Evolutionary conservation across 2,329 filamentous ascomycete species (phyloP), one percentile per base, ranked within the genome.

Genomic region (Tolypocladium capitatum): DNA sequence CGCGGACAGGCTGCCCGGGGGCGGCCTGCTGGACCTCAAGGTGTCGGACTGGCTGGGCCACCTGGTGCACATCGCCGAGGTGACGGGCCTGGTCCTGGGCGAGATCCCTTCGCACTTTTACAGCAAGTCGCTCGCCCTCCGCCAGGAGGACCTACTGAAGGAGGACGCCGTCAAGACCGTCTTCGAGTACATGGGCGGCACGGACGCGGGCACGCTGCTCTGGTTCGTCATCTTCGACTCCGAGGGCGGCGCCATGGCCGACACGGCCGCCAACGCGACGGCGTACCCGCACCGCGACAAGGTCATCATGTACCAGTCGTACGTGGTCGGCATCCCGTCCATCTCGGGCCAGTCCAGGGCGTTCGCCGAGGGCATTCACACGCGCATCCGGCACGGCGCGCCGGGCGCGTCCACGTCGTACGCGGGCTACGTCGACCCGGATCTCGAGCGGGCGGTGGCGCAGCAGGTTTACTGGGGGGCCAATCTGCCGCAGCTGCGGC

Each of bases 181-280:
- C 3, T 78, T 83, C 56, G 49, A 66, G 2, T 81, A 76, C 57
- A 61, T 82, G 36, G 72, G 77, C 48, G 54, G 56, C 0, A 59
- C 68, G 1, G 58, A 72, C 46, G 72, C 71, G 49, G 76, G 72
- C 2, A 78, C 75, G 0, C 59, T 73, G 2, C 52, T 78, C 2
- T 82, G 80, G 77, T 75, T 76, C 56, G 63, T 81, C 48, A 79
- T 82, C 40, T 83, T 82, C 55, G 76, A 83, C 56, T 70, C 76
- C 1, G 69, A 72, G 16, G 80, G 78, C 40, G 81, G 81, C 10
- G 78, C 78, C 13, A 70, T 78, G 45, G 72, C 69, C 53, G 78
- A 83, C 49, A 64, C 75, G 1, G 63, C 78, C 0, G 59, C 61
- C 51, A 68, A 80, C 53, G 73, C 72, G 10, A 82, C 80, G 0